A percentile compares a stretch with the other conserved stretches of the same genome.
phyloP scores from a whole-genome alignment of 2,329 filamentous ascomycete species.

The Daldinia sp. region DNA sequence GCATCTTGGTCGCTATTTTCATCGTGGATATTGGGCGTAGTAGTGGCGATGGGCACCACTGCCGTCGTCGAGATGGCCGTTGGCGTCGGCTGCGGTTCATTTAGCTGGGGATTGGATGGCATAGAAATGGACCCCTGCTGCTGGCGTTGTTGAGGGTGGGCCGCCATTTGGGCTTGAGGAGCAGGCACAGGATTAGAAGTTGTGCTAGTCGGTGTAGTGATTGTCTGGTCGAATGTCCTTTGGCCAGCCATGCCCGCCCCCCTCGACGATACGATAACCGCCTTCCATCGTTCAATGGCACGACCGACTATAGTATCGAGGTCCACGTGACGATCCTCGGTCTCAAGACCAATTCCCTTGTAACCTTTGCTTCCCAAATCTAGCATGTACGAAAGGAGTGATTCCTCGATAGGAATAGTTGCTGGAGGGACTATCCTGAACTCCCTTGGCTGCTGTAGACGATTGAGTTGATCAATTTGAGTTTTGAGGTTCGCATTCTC shows the following conservation, averaged over 20 bases:
- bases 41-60: conserved; percentile 42
- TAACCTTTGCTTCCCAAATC: conserved; percentile 55
- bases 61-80: conserved; percentile 35
- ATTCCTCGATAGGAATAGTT: conserved; percentile 61
- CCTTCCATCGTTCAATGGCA: conserved; percentile 70
- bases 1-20: conserved; percentile 58
- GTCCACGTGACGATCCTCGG: conserved; percentile 62
- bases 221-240: conserved; percentile 54
- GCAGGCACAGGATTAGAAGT: conserved; percentile 28
- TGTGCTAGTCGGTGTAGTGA: conserved; percentile 36
- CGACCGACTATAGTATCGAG: conserved; percentile 59
- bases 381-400: conserved; percentile 56
- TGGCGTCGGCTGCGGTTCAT: conserved; percentile 20
- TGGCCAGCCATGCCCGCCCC: conserved; percentile 60
- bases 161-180: conserved; percentile 26
- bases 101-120: conserved; percentile 18
- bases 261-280: conserved; percentile 63
- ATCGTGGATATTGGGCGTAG: conserved; percentile 52
- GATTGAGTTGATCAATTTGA: conserved; percentile 67
- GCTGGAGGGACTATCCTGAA: conserved; percentile 62
- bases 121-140: conserved; percentile 34
- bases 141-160: conserved; percentile 33
- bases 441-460: conserved; percentile 67
- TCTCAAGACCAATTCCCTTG: conserved; percentile 54
- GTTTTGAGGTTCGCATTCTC: conserved; percentile 64